Evolutionary conservation across 108 stramenopile genomes (phyloP), one percentile per base, ranked within the genome.

Genomic region (Discostella pseudostelligera): DNA sequence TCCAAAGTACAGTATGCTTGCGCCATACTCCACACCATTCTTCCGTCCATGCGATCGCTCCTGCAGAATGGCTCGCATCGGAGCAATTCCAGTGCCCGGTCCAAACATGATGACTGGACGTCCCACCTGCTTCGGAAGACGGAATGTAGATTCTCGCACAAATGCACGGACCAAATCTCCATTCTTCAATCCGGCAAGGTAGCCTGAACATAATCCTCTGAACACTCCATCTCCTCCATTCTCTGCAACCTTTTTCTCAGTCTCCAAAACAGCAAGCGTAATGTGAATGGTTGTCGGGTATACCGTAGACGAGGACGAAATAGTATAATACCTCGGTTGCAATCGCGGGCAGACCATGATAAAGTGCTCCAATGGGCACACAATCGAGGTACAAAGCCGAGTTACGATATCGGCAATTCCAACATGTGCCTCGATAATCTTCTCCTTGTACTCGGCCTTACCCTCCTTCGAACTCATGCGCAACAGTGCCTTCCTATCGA

Each of bases 21-120:
- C 25, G 13, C 92, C 88, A 19, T 87, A 69, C 1, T 32, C 24
- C 20, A 62, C 53, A 13, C 68, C 72, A 45, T 65, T 24, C 11
- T 70, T 46, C 55, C 19, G 55, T 19, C 32, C 55, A 56, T 86
- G 59, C 14, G 74, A 59, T 39, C 93, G 84, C 68, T 98, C 96
- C 76, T 97, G 94, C 45, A 98, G 73, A 42, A 98, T 59, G 4
- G 95, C 95, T 11, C 96, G 81, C 96, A 99, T 97, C 2, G 98
- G 98, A 8, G 98, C 98, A 46, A 99, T 82, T 7, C 98, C 98
- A 0, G 98, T 99, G 24, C 98, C 98, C 6, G 98, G 98, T n/a
- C 98, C 98, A 43, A 98, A 84, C 88, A 98, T 86, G 11, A 99
- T 60, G 16, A 98, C 70, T 9, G 98, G 98, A 25, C 67, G 85